Evolutionary conservation across 768 basidiomycete species (phyloP).

Genomic region (Hydnum rufescens): DNA sequence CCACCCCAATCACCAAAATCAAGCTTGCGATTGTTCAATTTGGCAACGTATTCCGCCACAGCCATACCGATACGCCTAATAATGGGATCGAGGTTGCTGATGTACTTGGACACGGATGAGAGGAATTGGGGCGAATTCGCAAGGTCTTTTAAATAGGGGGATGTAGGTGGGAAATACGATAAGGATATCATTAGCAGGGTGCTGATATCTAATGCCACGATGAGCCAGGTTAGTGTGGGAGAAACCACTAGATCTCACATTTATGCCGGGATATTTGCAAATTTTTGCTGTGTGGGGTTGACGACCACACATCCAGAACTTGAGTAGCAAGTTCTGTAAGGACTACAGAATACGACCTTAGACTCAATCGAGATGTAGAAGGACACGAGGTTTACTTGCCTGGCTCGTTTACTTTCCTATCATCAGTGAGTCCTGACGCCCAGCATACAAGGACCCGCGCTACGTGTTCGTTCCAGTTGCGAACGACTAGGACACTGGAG

Average conservation of each 20-base stretch:
- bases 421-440: conserved; percentile 29
- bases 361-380: conserved; percentile 2
- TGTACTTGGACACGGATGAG: conserved; percentile 47
- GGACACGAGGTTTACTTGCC: conserved; percentile 14
- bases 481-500: conserved; percentile 30
- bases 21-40: conserved; percentile 39
- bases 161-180: conserved; percentile 37
- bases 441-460: conserved; percentile 52
- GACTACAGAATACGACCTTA: conserved; percentile 25
- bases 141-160: conserved; percentile 26
- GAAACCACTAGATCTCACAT: conserved; percentile 34
- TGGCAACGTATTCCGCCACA: conserved; percentile 61
- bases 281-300: conserved; percentile 58
- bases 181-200: conserved; percentile 43
- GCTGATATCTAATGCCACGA: conserved; percentile 40
- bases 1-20: conserved; percentile 77
- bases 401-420: conserved; percentile 17
- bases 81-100: conserved; percentile 52
- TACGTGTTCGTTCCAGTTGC: conserved; percentile 38
- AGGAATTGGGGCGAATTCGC: conserved; percentile 44
- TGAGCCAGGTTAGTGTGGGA: conserved; percentile 1
- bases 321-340: conserved; percentile 14
- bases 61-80: conserved; percentile 87
- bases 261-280: conserved; percentile 55
- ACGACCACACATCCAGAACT: conserved; percentile 46